Conservation (phyloP, 768 basidiomycete species). For the Amanita muscaria region DNA sequence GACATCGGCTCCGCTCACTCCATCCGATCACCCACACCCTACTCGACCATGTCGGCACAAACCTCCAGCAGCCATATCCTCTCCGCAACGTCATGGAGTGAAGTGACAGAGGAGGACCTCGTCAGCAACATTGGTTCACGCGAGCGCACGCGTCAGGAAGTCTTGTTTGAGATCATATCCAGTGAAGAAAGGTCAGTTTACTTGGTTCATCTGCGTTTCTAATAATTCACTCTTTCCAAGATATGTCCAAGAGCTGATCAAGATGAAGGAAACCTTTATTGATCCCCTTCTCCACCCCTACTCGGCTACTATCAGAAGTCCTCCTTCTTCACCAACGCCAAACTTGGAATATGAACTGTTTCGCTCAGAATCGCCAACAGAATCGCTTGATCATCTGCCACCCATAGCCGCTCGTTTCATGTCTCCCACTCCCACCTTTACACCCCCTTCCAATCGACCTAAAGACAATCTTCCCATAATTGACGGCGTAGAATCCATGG, state of each 20-base stretch:
- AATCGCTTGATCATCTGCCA: slow-evolving; percentile 66
- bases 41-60: slow-evolving; percentile 65
- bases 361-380: slow-evolving; percentile 58
- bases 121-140: slow-evolving; percentile 89
- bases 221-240: slow-evolving; percentile 30
- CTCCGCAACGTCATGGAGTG: slow-evolving; percentile 82
- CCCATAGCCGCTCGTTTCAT: slow-evolving; percentile 92
- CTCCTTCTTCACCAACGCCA: slow-evolving; percentile 47
- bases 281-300: slow-evolving; percentile 84
- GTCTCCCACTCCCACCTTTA: slow-evolving; percentile 50
- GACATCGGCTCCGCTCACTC: slow-evolving; percentile 53
- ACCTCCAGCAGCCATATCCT: slow-evolving; percentile 63
- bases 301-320: slow-evolving; percentile 35
- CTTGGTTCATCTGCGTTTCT: slow-evolving; percentile 4
- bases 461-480: slow-evolving; percentile 51
- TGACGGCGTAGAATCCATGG: slow-evolving; percentile 53
- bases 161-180: slow-evolving; percentile 92
- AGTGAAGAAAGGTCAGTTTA: slow-evolving; percentile 80
- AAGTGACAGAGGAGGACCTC: slow-evolving; percentile 89
- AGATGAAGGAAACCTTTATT: slow-evolving; percentile 92
- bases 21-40: slow-evolving; percentile 73
- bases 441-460: slow-evolving; percentile 30
- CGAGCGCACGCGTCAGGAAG: slow-evolving; percentile 93
- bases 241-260: slow-evolving; percentile 85
- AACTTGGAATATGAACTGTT: slow-evolving; percentile 65